Evolutionary conservation across 2,329 filamentous ascomycete species (phyloP).

Genomic region (Fusarium nodosum): DNA sequence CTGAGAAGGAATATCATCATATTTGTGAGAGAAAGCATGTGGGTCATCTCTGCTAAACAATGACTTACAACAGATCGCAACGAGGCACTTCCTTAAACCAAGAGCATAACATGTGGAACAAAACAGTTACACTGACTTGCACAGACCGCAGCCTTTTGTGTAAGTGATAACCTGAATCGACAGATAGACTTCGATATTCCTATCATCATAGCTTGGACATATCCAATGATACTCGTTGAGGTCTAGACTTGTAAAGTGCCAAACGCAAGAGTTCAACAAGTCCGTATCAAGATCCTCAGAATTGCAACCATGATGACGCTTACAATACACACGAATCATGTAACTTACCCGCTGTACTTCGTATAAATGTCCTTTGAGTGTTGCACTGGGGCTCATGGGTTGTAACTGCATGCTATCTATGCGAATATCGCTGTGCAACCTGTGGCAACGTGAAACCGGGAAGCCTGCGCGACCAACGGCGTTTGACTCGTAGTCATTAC

Average conservation of each 20-base stretch:
- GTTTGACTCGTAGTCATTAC: conserved; percentile 4
- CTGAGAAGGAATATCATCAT: background rate
- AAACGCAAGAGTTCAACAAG: background rate
- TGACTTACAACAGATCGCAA: background rate
- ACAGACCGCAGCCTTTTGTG: background rate
- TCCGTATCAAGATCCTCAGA: background rate
- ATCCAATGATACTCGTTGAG: background rate
- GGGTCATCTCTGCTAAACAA: background rate
- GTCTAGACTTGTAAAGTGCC: background rate
- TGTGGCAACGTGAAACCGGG: conserved; percentile 11
- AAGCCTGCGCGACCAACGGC: conserved; percentile 4
- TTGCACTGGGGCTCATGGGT: conserved; percentile 20
- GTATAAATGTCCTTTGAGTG: conserved; percentile 17
- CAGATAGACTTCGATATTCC: background rate
- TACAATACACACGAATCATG: conserved; percentile 5
- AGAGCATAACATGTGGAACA: background rate
- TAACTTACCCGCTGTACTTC: conserved; percentile 14
- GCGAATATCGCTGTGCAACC: conserved; percentile 20
- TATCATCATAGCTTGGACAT: background rate
- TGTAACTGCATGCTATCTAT: conserved; percentile 20
- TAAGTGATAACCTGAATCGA: background rate
- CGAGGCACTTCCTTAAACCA: background rate
- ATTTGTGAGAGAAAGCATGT: background rate
- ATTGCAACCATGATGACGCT: background rate
- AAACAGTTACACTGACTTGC: conserved; percentile 1